Evolutionary conservation across 1,139 yeast species (phyloP).

Genomic region (Suhomyces coccinellae): DNA sequence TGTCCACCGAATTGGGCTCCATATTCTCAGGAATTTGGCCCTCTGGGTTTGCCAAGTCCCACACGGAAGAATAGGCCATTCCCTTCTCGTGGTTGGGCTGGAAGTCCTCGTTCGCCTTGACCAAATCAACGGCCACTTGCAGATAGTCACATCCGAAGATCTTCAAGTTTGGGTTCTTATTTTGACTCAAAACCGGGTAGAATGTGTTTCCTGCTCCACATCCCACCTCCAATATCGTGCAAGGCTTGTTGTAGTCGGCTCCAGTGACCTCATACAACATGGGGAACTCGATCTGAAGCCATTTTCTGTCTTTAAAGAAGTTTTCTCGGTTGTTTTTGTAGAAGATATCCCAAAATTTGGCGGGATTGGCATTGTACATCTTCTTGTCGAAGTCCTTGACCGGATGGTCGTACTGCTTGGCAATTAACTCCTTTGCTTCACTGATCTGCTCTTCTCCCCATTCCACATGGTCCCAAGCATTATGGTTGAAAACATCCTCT

Average conservation of each 20-base stretch:
- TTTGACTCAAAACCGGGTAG: slow-evolving; percentile 82
- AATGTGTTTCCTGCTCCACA: slow-evolving; percentile 99
- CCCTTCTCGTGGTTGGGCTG: slow-evolving; percentile 46
- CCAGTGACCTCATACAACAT: slow-evolving; percentile 74
- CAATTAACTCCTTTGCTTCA: slow-evolving; percentile 73
- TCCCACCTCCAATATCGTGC: slow-evolving; percentile 85
- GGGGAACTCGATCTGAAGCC: slow-evolving; percentile 96
- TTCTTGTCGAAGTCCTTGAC: slow-evolving; percentile 84
- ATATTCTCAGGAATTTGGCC: slow-evolving; percentile 80
- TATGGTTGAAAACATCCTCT: slow-evolving; percentile 85
- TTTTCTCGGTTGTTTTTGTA: slow-evolving; percentile 88
- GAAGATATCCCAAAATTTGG: slow-evolving; percentile 93
- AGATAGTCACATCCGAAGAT: slow-evolving; percentile 90
- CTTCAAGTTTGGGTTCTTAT: slow-evolving; percentile 71
- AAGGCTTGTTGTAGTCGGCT: slow-evolving; percentile 61
- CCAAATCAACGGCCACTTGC: slow-evolving; percentile 85
- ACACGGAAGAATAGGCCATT: slow-evolving; percentile 79
- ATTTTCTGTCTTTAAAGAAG: slow-evolving; percentile 93
- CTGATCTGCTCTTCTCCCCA: slow-evolving; percentile 91
- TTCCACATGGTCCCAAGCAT: slow-evolving; percentile 98
- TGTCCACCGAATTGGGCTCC: slow-evolving; percentile 79
- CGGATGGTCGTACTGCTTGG: slow-evolving; percentile 75
- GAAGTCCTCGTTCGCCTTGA: slow-evolving; percentile 62
- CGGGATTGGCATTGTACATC: slow-evolving; percentile 80
- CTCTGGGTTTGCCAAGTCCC: slow-evolving; percentile 89